Percentiles rank a stretch among this genome's conserved stretches.
Evolutionary conservation across 1,139 yeast species (phyloP).

Genomic region (Yamadazyma triangularis): DNA sequence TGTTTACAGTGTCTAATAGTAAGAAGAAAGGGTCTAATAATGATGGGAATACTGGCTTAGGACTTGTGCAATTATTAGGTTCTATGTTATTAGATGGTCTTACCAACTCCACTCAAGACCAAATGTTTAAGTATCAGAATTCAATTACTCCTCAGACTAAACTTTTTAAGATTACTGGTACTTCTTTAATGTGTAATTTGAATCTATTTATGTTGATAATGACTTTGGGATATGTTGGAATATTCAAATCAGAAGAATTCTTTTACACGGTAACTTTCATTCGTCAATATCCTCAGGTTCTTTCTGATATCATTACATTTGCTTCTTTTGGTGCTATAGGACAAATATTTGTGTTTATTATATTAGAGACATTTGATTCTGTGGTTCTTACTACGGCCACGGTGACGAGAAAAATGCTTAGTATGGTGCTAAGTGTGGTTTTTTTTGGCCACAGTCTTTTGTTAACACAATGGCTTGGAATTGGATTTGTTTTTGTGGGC

Average conservation of each 20-base stretch:
- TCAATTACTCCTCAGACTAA: conserved; percentile 5
- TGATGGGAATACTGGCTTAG: conserved; percentile 46
- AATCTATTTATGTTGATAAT: conserved; percentile 53
- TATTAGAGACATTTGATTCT: conserved; percentile 81
- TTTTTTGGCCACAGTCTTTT: conserved; percentile 75
- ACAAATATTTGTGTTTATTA: conserved; percentile 83
- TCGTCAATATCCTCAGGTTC: conserved; percentile 32
- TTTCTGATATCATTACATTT: conserved; percentile 60
- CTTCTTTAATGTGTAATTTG: conserved; percentile 80
- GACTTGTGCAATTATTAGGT: conserved; percentile 52
- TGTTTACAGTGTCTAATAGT: conserved; percentile 58
- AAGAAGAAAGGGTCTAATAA: conserved; percentile 18
- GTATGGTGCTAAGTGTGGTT: conserved; percentile 85
- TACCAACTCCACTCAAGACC: conserved; percentile 91
- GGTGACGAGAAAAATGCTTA: conserved; percentile 91
- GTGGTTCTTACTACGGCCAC: conserved; percentile 85
- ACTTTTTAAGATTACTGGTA: conserved; percentile 45
- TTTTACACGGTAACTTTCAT: conserved; percentile 46
- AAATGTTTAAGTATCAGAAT: conserved; percentile 50
- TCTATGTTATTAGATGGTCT: conserved; percentile 85
- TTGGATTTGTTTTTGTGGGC: conserved; percentile 76
- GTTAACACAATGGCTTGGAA: conserved; percentile 71
- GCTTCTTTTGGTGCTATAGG: conserved; percentile 86
- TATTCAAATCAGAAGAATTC: conserved; percentile 46
- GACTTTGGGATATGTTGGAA: conserved; percentile 35